Base-by-base conservation (phyloP, 768 basidiomycete genomes). In the Lactarius vividus region DNA sequence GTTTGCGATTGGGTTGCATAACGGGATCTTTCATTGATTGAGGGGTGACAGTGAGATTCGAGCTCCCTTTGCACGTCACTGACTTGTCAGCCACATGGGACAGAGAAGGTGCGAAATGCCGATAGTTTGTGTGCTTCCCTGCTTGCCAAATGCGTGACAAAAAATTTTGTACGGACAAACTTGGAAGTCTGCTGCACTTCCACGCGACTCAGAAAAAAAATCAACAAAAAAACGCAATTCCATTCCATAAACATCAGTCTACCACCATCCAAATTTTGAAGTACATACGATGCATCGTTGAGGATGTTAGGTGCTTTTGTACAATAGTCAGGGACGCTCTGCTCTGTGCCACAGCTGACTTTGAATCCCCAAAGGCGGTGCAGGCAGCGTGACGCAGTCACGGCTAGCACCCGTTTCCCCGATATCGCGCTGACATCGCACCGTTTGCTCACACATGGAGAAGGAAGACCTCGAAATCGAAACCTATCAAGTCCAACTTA, bases 391-490 rank as follows among this genome's bases (percentile, higher is more conserved):
- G 29, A 31, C 33, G 4, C 23, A 33, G 58, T 28, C 58, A 39
- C 58, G 16, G 23, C 23, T 59, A 23, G n/a, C 39, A 28, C 10
- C 26, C 10, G 8, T 13, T 4, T 23, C 58, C 58, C 39, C 58
- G 58, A 28, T 35, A 57, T 58, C 44, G 49, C 42, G 26, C 42
- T 31, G 37, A 28, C 64, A 55, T 59, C 33, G 23, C 59, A 57
- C 63, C 61, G 26, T 28, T 55, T 61, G 61, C 61, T 44, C 40
- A 54, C 65, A 26, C 35, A 82, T 82, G 80, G 77, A 91, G 74
- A 86, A 84, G 72, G 80, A 84, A 65, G 93, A 94, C 76, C 84
- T 95, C 65, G 93, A 95, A 77, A 91, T 95, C 65, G 93, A 95
- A 77, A 91, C 91, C 2, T 94, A 94, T 74, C 90, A 94, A 79